Percentiles rank a stretch among this genome's conserved stretches.
Conservation (phyloP, 805 yeast species). For the Millerozyma acaciae region DNA sequence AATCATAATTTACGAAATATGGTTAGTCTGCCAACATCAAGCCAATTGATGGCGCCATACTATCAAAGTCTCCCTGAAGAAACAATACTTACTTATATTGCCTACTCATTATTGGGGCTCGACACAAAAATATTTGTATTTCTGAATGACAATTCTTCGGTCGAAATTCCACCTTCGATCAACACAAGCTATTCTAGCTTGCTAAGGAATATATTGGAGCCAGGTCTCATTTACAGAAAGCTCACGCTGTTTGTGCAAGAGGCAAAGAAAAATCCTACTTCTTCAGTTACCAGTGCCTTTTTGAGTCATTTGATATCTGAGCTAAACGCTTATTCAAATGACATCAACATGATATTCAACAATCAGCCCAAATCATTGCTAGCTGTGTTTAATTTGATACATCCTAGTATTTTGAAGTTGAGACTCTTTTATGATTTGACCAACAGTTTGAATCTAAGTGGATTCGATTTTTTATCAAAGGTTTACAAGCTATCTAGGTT, state of each 20-base stretch:
- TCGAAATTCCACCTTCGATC: slow-evolving; percentile 48
- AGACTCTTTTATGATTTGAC: slow-evolving; percentile 52
- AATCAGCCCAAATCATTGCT: slow-evolving; percentile 26
- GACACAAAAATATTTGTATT: slow-evolving; percentile 56
- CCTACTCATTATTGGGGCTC: slow-evolving; percentile 57
- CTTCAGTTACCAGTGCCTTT: slow-evolving; percentile 64
- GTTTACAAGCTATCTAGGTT: slow-evolving; percentile 49
- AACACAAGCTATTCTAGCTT: slow-evolving; percentile 55
- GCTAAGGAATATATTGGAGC: slow-evolving; percentile 59
- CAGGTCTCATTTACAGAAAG: slow-evolving; percentile 60
- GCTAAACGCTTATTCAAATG: slow-evolving; percentile 29
- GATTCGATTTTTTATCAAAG: slow-evolving; percentile 52
- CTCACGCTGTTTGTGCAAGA: slow-evolving; percentile 29
- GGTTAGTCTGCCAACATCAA: slow-evolving; percentile 1
- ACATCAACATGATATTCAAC: slow-evolving; percentile 33
- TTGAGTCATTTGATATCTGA: slow-evolving; percentile 44
- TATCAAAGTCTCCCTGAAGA: slow-evolving; percentile 29
- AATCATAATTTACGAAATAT: not conserved
- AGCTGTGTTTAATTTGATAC: slow-evolving; percentile 38
- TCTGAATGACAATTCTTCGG: slow-evolving; percentile 21
- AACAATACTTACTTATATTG: slow-evolving; percentile 41
- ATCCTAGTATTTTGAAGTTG: slow-evolving; percentile 51
- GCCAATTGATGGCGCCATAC: slow-evolving; percentile 21
- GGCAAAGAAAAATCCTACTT: slow-evolving; percentile 23
- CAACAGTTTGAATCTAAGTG: slow-evolving; percentile 30